Conservation (phyloP, 805 yeast species). For the Pichia deserticola region DNA sequence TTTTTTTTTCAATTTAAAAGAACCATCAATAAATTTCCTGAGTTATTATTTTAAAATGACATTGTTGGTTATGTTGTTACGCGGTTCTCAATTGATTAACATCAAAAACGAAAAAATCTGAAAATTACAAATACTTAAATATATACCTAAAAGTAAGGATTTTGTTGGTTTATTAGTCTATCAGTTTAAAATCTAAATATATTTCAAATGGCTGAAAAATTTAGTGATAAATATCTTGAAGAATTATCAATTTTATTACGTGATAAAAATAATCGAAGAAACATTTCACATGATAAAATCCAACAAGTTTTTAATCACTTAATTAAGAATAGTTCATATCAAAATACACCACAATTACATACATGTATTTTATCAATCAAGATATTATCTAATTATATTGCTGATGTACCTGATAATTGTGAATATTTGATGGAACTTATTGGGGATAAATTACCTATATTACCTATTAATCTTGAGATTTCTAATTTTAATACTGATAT, state of each 20-base stretch:
- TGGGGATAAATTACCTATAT: neutral
- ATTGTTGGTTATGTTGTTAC: too few relatives aligned
- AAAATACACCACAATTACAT: neutral
- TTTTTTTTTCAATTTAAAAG: too few relatives aligned
- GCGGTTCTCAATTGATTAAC: too few relatives aligned
- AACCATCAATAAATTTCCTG: too few relatives aligned
- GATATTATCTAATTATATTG: conserved; percentile 13
- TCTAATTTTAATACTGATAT: neutral
- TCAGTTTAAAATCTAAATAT: too few relatives aligned
- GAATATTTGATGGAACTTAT: neutral
- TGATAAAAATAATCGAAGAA: conserved; percentile 1
- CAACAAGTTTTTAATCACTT: neutral
- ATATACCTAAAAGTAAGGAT: too few relatives aligned
- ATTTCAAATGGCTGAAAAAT: neutral
- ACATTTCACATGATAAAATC: neutral
- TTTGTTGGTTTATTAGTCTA: too few relatives aligned
- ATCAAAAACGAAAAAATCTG: too few relatives aligned
- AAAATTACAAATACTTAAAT: too few relatives aligned
- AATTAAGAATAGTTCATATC: neutral
- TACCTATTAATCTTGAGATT: neutral
- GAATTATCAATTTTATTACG: conserved; percentile 4
- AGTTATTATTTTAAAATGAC: too few relatives aligned
- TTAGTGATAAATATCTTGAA: neutral
- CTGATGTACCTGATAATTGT: conserved; percentile 11
- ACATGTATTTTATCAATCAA: neutral